A percentile compares a stretch with the other conserved stretches of the same genome.
Evolutionary conservation across 1,284 basidiomycete species (phyloP).

Genomic region (Ustilago xerochloae): DNA sequence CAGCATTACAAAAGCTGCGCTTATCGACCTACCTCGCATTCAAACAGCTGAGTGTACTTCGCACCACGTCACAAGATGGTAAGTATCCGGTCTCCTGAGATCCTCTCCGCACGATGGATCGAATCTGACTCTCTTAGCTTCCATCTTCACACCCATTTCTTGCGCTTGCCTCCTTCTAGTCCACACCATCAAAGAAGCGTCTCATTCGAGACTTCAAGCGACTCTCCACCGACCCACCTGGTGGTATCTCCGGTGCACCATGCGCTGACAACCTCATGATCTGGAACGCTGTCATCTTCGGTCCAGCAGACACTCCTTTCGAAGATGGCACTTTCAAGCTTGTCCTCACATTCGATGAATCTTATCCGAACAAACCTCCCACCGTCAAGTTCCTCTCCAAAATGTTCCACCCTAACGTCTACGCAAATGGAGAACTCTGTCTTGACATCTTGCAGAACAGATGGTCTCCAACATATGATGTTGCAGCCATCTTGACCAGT

Average conservation of each 20-base stretch:
- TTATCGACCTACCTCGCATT: not conserved
- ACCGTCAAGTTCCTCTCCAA: constrained; percentile 95
- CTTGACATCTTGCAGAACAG: constrained; percentile 97
- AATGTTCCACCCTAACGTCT: constrained; percentile 99
- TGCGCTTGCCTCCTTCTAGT: too few relatives aligned
- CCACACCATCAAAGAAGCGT: constrained; percentile 65
- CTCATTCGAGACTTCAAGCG: constrained; percentile 79
- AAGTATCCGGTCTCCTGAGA: not conserved
- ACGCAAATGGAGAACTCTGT: constrained; percentile 96
- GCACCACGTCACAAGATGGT: constrained; percentile 9
- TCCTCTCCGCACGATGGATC: not conserved
- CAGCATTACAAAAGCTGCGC: not conserved
- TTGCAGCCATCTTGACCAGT: constrained; percentile 94
- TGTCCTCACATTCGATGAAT: constrained; percentile 92
- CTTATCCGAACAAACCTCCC: constrained; percentile 97
- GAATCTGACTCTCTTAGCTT: not conserved
- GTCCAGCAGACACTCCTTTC: constrained; percentile 97
- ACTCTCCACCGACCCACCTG: constrained; percentile 90
- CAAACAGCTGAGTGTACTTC: not conserved
- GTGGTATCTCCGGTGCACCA: constrained; percentile 94
- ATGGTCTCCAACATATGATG: constrained; percentile 98
- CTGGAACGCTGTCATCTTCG: constrained; percentile 99
- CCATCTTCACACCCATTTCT: not conserved
- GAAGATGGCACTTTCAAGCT: constrained; percentile 99
- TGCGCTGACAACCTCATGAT: constrained; percentile 98